phyloP scores from a whole-genome alignment of 495 filamentous ascomycete species.

The Cenococcum geophilum region DNA sequence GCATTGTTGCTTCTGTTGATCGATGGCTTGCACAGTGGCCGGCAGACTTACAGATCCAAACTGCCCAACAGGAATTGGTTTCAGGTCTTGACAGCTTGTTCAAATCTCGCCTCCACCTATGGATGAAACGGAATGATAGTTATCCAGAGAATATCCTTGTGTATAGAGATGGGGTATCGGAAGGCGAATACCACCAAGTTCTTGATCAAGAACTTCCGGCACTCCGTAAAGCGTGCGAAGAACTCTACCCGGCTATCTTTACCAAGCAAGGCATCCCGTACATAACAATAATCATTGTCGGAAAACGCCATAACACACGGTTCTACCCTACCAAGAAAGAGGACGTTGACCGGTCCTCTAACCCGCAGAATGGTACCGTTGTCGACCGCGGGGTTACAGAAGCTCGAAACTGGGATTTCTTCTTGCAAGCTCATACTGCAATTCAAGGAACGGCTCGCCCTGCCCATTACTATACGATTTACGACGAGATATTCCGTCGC shows the following conservation, averaged over 20 bases:
- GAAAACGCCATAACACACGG: constrained; percentile 84
- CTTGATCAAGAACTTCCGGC: constrained; percentile 49
- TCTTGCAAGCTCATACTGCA: constrained; percentile 63
- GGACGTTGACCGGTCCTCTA: constrained; percentile 42
- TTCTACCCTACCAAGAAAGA: constrained; percentile 59
- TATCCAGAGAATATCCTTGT: constrained; percentile 70
- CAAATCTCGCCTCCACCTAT: constrained; percentile 54
- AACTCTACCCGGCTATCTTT: constrained; percentile 44
- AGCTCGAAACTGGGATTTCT: constrained; percentile 65
- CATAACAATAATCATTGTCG: constrained; percentile 59
- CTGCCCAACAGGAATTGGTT: constrained; percentile 54
- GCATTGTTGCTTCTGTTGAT: constrained; percentile 66
- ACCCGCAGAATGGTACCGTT: constrained; percentile 68
- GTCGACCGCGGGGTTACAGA: constrained; percentile 74
- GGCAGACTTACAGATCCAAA: constrained; percentile 54
- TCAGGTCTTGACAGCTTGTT: constrained; percentile 49
- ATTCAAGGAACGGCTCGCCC: constrained; percentile 39
- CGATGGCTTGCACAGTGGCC: constrained; percentile 60
- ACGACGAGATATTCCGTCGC: constrained; percentile 62
- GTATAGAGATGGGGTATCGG: constrained; percentile 86
- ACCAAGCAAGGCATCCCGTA: constrained; percentile 44
- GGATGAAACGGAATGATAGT: constrained; percentile 43
- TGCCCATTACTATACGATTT: constrained; percentile 45
- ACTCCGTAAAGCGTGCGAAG: constrained; percentile 55
- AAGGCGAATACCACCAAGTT: constrained; percentile 67